Base-by-base conservation (phyloP, 306 rosid species). In the Fragaria vesca region DNA sequence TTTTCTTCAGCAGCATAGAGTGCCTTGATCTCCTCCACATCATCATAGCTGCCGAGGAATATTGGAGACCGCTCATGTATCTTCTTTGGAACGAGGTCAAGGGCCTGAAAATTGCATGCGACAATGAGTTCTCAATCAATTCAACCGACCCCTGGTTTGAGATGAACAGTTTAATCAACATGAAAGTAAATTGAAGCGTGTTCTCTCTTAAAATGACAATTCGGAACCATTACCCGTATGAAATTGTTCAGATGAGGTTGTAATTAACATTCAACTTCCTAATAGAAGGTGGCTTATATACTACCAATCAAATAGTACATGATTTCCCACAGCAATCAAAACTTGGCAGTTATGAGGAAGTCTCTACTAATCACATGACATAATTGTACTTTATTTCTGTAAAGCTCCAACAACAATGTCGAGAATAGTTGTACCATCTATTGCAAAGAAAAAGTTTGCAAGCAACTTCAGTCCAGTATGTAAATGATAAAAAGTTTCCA, bases 1-100 rank as follows among this genome's bases (percentile, higher is more conserved):
- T 78, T 55, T 68, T 77, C 81, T 76, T 78, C 90, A 54, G 91
- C 90, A 72, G 91, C 97, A 65, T 90, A 91, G 60, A 94, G 91
- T 17, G 89, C 89, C 74, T 86, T 94, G 87, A 91, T 89, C 82
- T 91, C 97, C 83, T 91, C 98, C 17, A 94, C 87, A 75, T 94
- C 97, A 75, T 91, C 97, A 71, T 86, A 88, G 84, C 98, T 94
- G 24, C 98, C 98, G 20, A 94, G 97, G 83, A 94, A 88, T 75
- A 90, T 83, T 2, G 98, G 97, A 73, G 97, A 94, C 71, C 97
- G 79, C 81, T 94, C 94, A 66, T 91, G 97, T 78, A 94, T 82
- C 65, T 83, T 88, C 80, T 54, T 81, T 9, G 98, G 97, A 85
- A 91, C 81, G 82, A 91, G 85, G 80, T 93, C 97, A 67, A 93